phyloP scores from a whole-genome alignment of 192 early-diverging fungal species.

The Chytriomyces confervae region DNA sequence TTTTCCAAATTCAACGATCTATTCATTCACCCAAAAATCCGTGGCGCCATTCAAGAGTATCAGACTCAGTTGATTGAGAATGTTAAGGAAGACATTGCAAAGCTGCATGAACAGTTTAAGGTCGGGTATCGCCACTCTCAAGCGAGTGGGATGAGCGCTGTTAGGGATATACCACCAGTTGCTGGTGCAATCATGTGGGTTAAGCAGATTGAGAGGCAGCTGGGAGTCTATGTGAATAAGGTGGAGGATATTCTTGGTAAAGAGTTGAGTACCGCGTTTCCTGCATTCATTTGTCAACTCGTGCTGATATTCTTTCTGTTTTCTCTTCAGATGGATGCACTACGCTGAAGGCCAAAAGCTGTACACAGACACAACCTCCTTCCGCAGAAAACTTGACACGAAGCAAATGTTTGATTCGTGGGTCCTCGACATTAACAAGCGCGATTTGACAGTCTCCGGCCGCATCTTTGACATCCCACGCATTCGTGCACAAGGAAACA shows the following conservation, averaged over 20 bases:
- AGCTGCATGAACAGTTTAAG: slow-evolving; percentile 96
- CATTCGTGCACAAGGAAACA: slow-evolving; percentile 66
- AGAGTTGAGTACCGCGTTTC: slow-evolving; percentile 35
- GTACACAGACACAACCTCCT: slow-evolving; percentile 82
- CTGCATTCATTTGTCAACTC: background rate
- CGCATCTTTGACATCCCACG: slow-evolving; percentile 88
- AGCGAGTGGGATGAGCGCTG: slow-evolving; percentile 84
- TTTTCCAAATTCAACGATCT: slow-evolving; percentile 99
- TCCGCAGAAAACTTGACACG: slow-evolving; percentile 94
- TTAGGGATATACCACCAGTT: slow-evolving; percentile 92
- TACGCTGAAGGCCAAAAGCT: slow-evolving; percentile 97
- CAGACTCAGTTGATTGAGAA: slow-evolving; percentile 98
- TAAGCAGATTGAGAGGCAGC: slow-evolving; percentile 95
- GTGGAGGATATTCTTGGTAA: slow-evolving; percentile 98
- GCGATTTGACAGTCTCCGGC: slow-evolving; percentile 83
- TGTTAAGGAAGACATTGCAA: slow-evolving; percentile 96
- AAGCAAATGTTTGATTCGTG: slow-evolving; percentile 89
- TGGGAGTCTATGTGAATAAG: slow-evolving; percentile 92
- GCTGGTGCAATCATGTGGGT: slow-evolving; percentile 97
- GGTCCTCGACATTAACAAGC: slow-evolving; percentile 81
- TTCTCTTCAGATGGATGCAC: slow-evolving; percentile 77
- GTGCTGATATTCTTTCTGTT: slow-evolving; percentile 20
- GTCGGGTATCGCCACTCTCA: slow-evolving; percentile 87
- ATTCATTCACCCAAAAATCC: slow-evolving; percentile 99
- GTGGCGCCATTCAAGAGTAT: slow-evolving; percentile 99